Evolutionary conservation across 2,329 filamentous ascomycete genomes (phyloP).

Genomic region (Aspergillus tubingensis): DNA sequence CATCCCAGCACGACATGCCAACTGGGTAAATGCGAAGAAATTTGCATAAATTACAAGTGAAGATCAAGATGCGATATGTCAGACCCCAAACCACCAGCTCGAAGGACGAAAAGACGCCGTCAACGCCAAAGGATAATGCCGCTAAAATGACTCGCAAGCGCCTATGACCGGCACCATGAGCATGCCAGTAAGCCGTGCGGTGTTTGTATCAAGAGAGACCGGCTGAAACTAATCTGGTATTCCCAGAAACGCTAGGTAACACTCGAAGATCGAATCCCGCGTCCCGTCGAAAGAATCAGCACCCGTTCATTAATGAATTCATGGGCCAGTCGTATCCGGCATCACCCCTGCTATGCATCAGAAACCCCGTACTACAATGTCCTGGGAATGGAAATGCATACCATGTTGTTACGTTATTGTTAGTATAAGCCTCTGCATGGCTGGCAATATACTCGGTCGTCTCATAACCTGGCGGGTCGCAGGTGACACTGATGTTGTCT

Average conservation of each 20-base stretch:
- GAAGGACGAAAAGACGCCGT: slow-evolving; percentile 5
- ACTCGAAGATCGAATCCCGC: neutral
- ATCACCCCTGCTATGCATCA: slow-evolving; percentile 37
- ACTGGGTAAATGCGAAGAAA: neutral
- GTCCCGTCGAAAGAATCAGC: slow-evolving; percentile 32
- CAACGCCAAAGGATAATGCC: slow-evolving; percentile 24
- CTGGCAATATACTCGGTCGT: slow-evolving; percentile 68
- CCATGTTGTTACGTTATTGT: slow-evolving; percentile 66
- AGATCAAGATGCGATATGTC: neutral
- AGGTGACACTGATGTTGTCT: slow-evolving; percentile 60
- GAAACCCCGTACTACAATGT: neutral
- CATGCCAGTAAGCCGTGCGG: neutral
- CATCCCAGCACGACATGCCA: neutral
- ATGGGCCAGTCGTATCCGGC: slow-evolving; percentile 62
- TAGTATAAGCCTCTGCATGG: slow-evolving; percentile 63
- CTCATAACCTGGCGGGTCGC: slow-evolving; percentile 66
- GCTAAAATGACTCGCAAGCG: slow-evolving; percentile 9
- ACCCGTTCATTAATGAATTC: slow-evolving; percentile 63
- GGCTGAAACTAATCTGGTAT: neutral
- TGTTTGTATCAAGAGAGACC: neutral
- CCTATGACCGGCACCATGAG: neutral
- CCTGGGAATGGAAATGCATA: slow-evolving; percentile 34
- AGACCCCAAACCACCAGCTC: slow-evolving; percentile 9
- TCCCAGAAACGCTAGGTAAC: neutral
- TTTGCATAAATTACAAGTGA: neutral